phyloP scores from a whole-genome alignment of 768 basidiomycete species.

The Kwoniella sp. region DNA sequence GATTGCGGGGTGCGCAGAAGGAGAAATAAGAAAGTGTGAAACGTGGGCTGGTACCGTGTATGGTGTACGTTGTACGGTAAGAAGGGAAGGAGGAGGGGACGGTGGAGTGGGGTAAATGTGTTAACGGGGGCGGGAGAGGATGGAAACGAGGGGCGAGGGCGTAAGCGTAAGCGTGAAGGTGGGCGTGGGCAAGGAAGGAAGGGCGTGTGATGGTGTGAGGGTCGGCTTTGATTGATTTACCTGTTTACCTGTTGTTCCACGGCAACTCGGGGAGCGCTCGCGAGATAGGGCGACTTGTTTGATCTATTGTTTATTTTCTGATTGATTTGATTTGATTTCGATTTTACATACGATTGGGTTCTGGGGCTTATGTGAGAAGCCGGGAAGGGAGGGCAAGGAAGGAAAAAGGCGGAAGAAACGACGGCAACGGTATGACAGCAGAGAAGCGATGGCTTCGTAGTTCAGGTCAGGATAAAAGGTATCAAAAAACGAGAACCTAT shows the following conservation, averaged over 20 bases:
- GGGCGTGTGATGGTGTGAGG: not conserved
- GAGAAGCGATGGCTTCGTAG: not conserved
- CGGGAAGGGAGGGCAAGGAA: not conserved
- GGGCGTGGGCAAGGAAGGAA: not conserved
- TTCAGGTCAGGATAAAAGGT: not conserved
- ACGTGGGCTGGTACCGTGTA: slow-evolving; percentile 11
- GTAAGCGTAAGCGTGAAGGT: not conserved
- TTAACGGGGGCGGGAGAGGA: slow-evolving; percentile 1
- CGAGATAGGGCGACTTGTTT: too few species aligned
- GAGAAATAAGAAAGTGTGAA: slow-evolving; percentile 9
- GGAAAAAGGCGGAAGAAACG: slow-evolving; percentile 1
- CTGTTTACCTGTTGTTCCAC: slow-evolving; percentile 1
- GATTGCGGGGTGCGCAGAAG: not conserved
- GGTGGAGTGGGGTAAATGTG: not conserved
- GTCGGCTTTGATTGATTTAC: not conserved
- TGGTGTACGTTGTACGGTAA: too few species aligned
- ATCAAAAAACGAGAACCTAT: not conserved
- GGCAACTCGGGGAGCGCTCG: not conserved
- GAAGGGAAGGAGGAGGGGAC: not conserved
- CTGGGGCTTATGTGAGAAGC: not conserved
- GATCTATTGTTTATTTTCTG: not conserved
- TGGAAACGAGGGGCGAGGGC: not conserved
- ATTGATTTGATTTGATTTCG: not conserved
- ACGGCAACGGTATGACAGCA: not conserved
- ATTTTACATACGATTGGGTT: too few species aligned